Percentiles rank a stretch among this genome's conserved stretches.
Evolutionary conservation across 345 rosid genomes (phyloP).

Genomic region (Populus deltoides): DNA sequence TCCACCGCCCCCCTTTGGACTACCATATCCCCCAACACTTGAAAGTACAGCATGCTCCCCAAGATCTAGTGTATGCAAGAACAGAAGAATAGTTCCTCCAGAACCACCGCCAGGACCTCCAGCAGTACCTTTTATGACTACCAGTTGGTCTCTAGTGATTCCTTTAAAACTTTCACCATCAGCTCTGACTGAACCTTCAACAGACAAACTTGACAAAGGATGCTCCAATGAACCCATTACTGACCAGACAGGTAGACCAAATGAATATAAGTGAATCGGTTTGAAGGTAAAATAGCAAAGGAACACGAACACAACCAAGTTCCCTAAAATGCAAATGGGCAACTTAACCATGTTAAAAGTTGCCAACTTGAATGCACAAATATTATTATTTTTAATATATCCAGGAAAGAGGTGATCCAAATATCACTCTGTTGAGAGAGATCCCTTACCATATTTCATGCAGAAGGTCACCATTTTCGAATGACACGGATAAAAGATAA

Average conservation of each 20-base stretch:
- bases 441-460: background rate
- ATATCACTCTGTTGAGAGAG: background rate
- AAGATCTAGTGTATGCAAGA: conserved; percentile 59
- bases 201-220: conserved; percentile 75
- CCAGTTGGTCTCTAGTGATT: conserved; percentile 18
- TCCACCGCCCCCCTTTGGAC: conserved; percentile 80
- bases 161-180: conserved; percentile 76
- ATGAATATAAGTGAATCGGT: conserved; percentile 15
- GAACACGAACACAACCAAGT: background rate
- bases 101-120: conserved; percentile 93
- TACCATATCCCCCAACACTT: conserved; percentile 82
- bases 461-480: background rate
- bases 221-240: conserved; percentile 96
- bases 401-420: background rate
- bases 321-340: background rate
- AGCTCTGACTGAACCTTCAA: conserved; percentile 71
- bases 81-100: conserved; percentile 86
- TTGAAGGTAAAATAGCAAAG: background rate
- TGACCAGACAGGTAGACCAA: conserved; percentile 36
- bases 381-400: background rate
- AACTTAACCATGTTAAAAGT: background rate
- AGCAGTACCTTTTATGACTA: conserved; percentile 26
- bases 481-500: background rate
- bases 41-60: conserved; percentile 72
- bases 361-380: background rate